Evolutionary conservation across 176 grass and related monocot species (phyloP), one percentile per base, ranked within the genome.

Genomic region (Typha latifolia): DNA sequence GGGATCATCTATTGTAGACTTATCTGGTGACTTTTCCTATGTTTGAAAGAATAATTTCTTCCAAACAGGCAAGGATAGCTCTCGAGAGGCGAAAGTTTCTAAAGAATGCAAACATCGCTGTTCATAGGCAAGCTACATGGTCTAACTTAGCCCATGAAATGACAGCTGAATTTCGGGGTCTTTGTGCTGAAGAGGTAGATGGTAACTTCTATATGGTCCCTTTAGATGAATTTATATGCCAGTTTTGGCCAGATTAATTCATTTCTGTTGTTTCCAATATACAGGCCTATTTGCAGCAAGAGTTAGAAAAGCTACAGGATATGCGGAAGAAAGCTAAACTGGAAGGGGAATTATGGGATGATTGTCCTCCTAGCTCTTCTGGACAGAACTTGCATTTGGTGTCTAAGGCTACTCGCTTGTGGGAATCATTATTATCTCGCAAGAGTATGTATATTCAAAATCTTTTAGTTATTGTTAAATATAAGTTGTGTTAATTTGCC

Each of bases 71-170:
- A 68, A 90, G 95, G 80, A 99, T 99, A 74, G 89, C 95, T 71
- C 79, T 99, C 27, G 95, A 99, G 73, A 90, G 95, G 79, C 83
- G 89, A 61, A 99, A 83, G 67, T 99, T 99, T 87, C 62, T 99
- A 37, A 81, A 99, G 76, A 99, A 99, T 84, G 89, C 95, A 62
- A 99, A 82, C 37, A 76, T 87, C 66, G 95, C 89, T 74, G 89
- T 94, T 77, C 86, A 87, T 70, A 90, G 89, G 67, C 95, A 99
- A 74, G 81, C 77, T 43, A 87, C 82, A 16, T 99, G 95, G 95
- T 94, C 86, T 67, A 93, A 90, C 81, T 85, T 99, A 34, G 95
- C 95, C 71, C 86, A 99, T 81, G 95, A 99, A 93, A 99, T 99
- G 89, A 99, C 95, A 51, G 77, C 89, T 48, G 95, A 99, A 79